These are phyloP conservation scores for Metschnikowia aberdeeniae DNA, from an alignment of 805 yeast species.

Conservation along the genomic window DNA sequence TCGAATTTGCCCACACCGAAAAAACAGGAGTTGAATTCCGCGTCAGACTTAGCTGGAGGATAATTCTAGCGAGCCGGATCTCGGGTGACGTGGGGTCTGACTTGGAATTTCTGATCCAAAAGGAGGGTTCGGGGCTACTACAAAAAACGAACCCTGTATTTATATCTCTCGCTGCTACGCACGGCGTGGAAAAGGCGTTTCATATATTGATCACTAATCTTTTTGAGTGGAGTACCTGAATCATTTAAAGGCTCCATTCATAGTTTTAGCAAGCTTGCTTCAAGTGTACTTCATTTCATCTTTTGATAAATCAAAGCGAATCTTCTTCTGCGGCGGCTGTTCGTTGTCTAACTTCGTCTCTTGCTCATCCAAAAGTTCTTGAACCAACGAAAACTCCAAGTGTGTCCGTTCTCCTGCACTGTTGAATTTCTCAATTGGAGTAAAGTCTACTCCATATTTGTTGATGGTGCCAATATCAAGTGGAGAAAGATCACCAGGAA, in stretches of 20 bases:
- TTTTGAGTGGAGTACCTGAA: constrained; percentile 7
- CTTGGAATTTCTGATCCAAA: constrained; percentile 5
- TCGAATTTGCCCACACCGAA: constrained; percentile 9
- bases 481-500: constrained; percentile 17
- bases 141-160: constrained; percentile 16
- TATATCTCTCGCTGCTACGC: constrained; percentile 18
- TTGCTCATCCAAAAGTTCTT: constrained; percentile 13
- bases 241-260: not conserved
- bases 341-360: not conserved
- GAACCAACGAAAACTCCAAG: constrained; percentile 24
- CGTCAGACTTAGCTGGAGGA: constrained; percentile 13
- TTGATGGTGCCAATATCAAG: constrained; percentile 14
- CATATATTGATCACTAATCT: constrained; percentile 20
- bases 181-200: constrained; percentile 26
- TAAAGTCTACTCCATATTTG: constrained; percentile 21
- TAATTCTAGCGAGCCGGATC: constrained; percentile 5
- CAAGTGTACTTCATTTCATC: constrained; percentile 15
- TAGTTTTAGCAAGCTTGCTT: not conserved
- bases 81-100: constrained; percentile 9
- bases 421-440: constrained; percentile 34
- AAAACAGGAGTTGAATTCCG: not conserved
- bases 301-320: constrained; percentile 28
- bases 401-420: constrained; percentile 27
- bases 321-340: not conserved
- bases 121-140: constrained; percentile 11